Evolutionary conservation across 495 filamentous ascomycete species (phyloP), one percentile per base, ranked within the genome.

Genomic region (Talaromyces stipitatus): DNA sequence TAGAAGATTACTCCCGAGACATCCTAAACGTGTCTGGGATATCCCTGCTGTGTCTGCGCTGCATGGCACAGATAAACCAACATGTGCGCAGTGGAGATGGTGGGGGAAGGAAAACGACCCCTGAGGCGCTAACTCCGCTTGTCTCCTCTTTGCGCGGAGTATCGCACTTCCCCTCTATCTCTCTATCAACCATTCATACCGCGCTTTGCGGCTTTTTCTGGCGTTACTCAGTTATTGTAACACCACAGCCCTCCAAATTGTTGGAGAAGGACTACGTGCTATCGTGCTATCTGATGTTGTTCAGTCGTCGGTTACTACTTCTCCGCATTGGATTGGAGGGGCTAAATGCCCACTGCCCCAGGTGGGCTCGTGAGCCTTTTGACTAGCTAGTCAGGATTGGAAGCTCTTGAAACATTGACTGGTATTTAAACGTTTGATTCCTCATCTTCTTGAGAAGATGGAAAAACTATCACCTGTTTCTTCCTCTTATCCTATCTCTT

Each of bases 141-240:
- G 45, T 48, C 45, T 48, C 45, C 45, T 48, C 45, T 48, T 48
- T 48, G 45, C 45, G 45, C 45, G 45, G 45, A 48, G 45, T 48
- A 48, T 48, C 45, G 45, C 45, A 6, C 6, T 33, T 33, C 7
- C 30, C 12, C 30, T 12, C 30, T 12, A 33, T 33, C 30, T 7
- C 30, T 6, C 6, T 12, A 7, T 33, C 30, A 33, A 7, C 30
- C 30, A 48, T n/a, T 48, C n/a, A 23, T 24, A 23, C 43, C 45
- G 12, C 24, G 20, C 45, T 48, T 48, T 48, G 36, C 36, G 36
- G n/a, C 36, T 41, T 18, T 18, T 18, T 41, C 18, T 16, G 36
- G 16, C 36, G n/a, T 41, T 41, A 16, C 36, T 16, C 18, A 41
- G 36, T n/a, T n/a, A n/a, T n/a, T n/a, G n/a, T n/a, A n/a, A 18